phyloP scores from a whole-genome alignment of 257 asterid species.

The Galeopsis tetrahit region DNA sequence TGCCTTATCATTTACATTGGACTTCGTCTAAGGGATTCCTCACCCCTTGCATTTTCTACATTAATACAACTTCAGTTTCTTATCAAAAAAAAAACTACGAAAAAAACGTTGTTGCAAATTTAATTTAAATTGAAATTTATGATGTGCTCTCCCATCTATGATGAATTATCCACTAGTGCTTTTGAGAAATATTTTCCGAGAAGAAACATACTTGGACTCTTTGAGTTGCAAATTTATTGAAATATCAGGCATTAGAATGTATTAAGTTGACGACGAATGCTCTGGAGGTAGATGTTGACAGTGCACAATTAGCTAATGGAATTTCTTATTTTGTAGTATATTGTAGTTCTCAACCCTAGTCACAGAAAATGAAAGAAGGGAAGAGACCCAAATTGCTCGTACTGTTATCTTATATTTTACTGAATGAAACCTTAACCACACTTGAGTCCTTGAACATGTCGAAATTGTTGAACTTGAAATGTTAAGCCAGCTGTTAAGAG shows the following conservation, averaged over 20 bases:
- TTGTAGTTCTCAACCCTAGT: slow-evolving; percentile 13
- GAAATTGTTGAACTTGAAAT: slow-evolving; percentile 11
- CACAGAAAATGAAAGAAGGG: background rate
- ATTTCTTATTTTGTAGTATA: slow-evolving; percentile 22
- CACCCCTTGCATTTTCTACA: background rate
- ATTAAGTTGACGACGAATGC: slow-evolving; percentile 24
- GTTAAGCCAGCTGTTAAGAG: slow-evolving; percentile 15
- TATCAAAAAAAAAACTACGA: background rate
- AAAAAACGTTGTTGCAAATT: background rate
- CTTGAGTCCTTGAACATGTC: slow-evolving; percentile 26
- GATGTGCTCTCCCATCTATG: slow-evolving; percentile 13
- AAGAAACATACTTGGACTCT: background rate
- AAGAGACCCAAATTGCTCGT: slow-evolving; percentile 2
- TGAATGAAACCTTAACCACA: slow-evolving; percentile 18
- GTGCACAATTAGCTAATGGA: background rate
- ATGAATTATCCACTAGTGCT: slow-evolving; percentile 13
- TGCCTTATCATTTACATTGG: background rate
- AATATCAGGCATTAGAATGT: slow-evolving; percentile 8
- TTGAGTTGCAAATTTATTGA: background rate
- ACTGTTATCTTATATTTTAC: slow-evolving; percentile 2
- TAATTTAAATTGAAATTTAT: background rate
- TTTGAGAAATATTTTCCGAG: background rate
- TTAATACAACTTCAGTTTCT: background rate
- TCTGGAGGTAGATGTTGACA: slow-evolving; percentile 13
- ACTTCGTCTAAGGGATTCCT: background rate